Percentiles rank a stretch among this genome's conserved stretches.
Evolutionary conservation across 768 basidiomycete species (phyloP).

Genomic region (Asterophora lycoperdoides): DNA sequence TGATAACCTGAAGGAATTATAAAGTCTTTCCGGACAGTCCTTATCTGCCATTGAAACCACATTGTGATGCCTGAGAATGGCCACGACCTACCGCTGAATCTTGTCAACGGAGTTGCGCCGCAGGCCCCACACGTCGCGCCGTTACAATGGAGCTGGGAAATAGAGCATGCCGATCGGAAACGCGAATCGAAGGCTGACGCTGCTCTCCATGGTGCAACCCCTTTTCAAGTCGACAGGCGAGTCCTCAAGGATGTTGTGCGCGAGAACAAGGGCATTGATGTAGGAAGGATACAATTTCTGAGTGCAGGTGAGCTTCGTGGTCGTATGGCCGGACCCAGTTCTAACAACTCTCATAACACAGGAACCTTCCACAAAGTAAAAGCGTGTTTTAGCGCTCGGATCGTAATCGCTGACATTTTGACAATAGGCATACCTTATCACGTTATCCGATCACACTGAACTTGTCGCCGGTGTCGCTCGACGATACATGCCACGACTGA

Average conservation of each 20-base stretch:
- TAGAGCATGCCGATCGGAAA: slow-evolving; percentile 67
- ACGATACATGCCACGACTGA: slow-evolving; percentile 80
- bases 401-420: slow-evolving; percentile 4
- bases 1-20: slow-evolving; percentile 4
- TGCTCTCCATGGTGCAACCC: slow-evolving; percentile 54
- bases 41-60: slow-evolving; percentile 14
- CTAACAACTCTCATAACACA: slow-evolving; percentile 21
- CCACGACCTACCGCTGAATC: slow-evolving; percentile 17
- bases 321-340: slow-evolving; percentile 14
- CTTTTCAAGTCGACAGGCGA: slow-evolving; percentile 73
- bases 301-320: slow-evolving; percentile 55
- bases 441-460: slow-evolving; percentile 54
- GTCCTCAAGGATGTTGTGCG: slow-evolving; percentile 74
- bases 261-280: slow-evolving; percentile 62
- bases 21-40: slow-evolving; percentile 2
- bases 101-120: slow-evolving; percentile 8
- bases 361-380: slow-evolving; percentile 82
- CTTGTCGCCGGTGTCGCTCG: slow-evolving; percentile 79
- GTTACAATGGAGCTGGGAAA: slow-evolving; percentile 66
- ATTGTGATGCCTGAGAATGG: slow-evolving; percentile 32
- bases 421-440: slow-evolving; percentile 70
- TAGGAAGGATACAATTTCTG: slow-evolving; percentile 68
- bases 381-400: background rate
- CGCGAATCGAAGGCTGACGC: slow-evolving; percentile 62
- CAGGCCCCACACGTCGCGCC: slow-evolving; percentile 16